Evolutionary conservation across 2,329 filamentous ascomycete species (phyloP).

Genomic region (Huntiella decipiens): DNA sequence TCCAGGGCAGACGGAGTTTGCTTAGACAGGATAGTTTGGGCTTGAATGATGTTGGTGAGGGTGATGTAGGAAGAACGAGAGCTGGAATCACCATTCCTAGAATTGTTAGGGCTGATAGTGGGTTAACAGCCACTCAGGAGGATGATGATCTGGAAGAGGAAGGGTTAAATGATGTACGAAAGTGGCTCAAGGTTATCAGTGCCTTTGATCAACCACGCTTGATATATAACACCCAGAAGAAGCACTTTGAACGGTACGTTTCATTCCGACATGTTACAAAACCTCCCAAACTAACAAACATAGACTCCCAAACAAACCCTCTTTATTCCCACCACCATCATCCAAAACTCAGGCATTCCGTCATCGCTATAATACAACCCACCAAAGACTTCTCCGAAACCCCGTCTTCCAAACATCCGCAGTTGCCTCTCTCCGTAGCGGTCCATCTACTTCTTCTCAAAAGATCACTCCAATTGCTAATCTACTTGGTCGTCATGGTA

Average conservation of each 20-base stretch:
- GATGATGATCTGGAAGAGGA: constrained; percentile 39
- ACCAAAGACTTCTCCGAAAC: constrained; percentile 80
- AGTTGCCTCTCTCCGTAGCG: constrained; percentile 40
- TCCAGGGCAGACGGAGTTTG: constrained; percentile 31
- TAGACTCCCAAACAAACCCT: constrained; percentile 44
- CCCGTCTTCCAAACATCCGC: constrained; percentile 78
- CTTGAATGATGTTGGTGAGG: constrained; percentile 33
- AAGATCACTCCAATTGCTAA: constrained; percentile 75
- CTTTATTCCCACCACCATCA: constrained; percentile 54
- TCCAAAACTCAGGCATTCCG: constrained; percentile 76
- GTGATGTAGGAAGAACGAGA: constrained; percentile 34
- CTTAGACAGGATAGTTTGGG: constrained; percentile 45
- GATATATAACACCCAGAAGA: constrained; percentile 60
- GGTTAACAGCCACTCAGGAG: constrained; percentile 36
- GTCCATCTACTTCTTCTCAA: constrained; percentile 44
- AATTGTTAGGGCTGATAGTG: constrained; percentile 34
- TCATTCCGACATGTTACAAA: not conserved
- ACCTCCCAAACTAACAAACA: constrained; percentile 9
- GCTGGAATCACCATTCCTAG: constrained; percentile 22
- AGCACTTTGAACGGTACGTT: constrained; percentile 64
- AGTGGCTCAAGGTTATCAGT: constrained; percentile 67
- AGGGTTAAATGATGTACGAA: constrained; percentile 46
- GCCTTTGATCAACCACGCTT: constrained; percentile 74
- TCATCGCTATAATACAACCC: constrained; percentile 78
- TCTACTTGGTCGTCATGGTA: constrained; percentile 60